Evolutionary conservation across 352 stramenopile genomes (phyloP).

Genomic region (Pythium volutum): DNA sequence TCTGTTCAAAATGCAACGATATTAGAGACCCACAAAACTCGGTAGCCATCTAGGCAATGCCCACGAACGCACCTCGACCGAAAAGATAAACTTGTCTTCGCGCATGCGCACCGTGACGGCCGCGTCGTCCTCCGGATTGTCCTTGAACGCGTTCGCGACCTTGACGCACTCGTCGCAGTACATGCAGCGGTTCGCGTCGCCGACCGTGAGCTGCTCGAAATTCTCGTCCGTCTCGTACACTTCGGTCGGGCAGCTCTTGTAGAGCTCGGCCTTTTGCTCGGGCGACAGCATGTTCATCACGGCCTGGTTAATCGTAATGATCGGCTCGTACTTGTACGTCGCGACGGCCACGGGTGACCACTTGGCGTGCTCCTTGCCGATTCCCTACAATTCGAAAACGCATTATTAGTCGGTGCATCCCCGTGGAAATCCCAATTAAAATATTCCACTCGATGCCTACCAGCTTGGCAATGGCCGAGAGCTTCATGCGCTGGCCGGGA

Average conservation of each 20-base stretch:
- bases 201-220: constrained; percentile 73
- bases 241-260: constrained; percentile 93
- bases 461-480: constrained; percentile 93
- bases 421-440: background rate
- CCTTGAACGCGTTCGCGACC: constrained; percentile 91
- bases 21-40: background rate
- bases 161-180: constrained; percentile 96
- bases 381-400: constrained; percentile 57
- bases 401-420: too few species aligned
- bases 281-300: constrained; percentile 91
- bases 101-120: constrained; percentile 88
- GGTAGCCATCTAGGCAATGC: background rate
- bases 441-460: constrained; percentile 22
- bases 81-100: constrained; percentile 96
- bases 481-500: constrained; percentile 91
- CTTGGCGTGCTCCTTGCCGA: constrained; percentile 97
- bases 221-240: constrained; percentile 94
- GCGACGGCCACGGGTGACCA: constrained; percentile 95
- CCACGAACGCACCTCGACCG: constrained; percentile 77
- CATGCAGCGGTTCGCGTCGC: constrained; percentile 85
- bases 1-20: constrained; percentile 29
- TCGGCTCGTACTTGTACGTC: constrained; percentile 92
- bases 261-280: constrained; percentile 94
- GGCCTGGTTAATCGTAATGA: constrained; percentile 89
- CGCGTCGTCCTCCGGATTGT: constrained; percentile 93